Evolutionary conservation across 352 stramenopile species (phyloP), one percentile per base, ranked within the genome.

Genomic region (Globisporangium mamillatum): DNA sequence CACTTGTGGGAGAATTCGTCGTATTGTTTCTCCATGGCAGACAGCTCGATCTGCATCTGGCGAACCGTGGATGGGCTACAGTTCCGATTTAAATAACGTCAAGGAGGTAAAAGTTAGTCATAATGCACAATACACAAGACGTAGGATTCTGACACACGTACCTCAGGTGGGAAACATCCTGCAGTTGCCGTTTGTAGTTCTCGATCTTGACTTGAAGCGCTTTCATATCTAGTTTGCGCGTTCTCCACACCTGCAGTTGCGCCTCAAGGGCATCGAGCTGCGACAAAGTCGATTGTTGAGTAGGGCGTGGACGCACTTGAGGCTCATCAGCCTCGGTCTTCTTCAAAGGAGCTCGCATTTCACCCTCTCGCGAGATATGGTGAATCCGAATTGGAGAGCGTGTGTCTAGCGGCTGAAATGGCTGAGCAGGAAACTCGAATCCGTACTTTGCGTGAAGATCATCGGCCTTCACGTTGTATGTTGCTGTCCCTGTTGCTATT

Each of bases 181-280:
- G 64, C 2, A 71, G 24, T 16, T 53, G 38, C 2, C 16, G 58
- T 34, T 50, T 36, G 36, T 57, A 50, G 6, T 4, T 59, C 34
- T 60, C 48, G 38, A 71, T 58, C 38, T 66, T 38, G 20, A 25
- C 14, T 4, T 71, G 32, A 18, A 71, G 60, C 4, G 48, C 20
- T 27, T 52, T 60, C 12, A 65, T 25, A 25, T 61, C 48, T 38
- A 63, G 66, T 16, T 66, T 71, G 20, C 41, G 64, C 14, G 36
- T 25, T 53, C 7, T 67, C 62, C 54, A 68, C 2, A 25, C 16
- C 24, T 68, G 56, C 14, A 71, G n/a, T 34, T 68, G 63, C 10
- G 25, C 22, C 55, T 72, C 60, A 12, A 73, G 41, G 4, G 38
- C n/a, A 8, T 72, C 67, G 41, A 72, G 44, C 20, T 70, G 64